Base-by-base conservation (phyloP, 257 asterid species). In the Avicennia marina region DNA sequence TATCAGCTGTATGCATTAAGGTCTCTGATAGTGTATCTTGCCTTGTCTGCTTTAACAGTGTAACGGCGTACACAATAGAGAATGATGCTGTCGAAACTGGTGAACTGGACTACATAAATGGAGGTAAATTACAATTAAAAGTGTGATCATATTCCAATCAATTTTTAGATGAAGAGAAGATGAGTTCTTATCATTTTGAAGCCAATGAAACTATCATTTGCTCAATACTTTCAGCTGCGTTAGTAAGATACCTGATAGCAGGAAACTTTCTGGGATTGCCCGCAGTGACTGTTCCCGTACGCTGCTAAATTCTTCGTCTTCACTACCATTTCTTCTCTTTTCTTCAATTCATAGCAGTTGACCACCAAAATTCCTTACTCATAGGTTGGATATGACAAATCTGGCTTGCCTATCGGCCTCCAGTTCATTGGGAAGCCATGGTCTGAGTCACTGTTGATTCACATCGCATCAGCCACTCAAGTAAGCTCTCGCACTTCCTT, bases 221-320 rank as follows among this genome's bases (percentile, higher is more conserved):
- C 13, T 1, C 4, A 0, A 50, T 44, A 18, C 47, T 64, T 62
- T 60, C 84, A 90, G 98, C 96, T 78, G 95, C 98, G 60, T 72
- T 90, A 48, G 88, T 90, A 45, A 82, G 96, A 38, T 90, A 77
- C 63, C 89, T 62, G 62, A 85, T 87, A 42, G 94, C 96, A 4
- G 96, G 98, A 12, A 90, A 90, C 72, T 90, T 90, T 66, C 75
- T 90, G 54, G 98, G 98, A 57, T 57, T 87, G 75, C 96, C 98
- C 16, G 96, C 96, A 17, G 70, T 87, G 48, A 87, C 96, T 19
- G 56, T 90, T 58, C 98, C 98, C 2, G 96, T 90, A 84, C 33
- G 85, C 2, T 0, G 25, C 13, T n/a, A 8, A 2, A 11, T 13
- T 11, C 21, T 10, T 25, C n/a, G 11, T 7, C n/a, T 21, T 33